Evolutionary conservation across 2,329 filamentous ascomycete species (phyloP), one percentile per base, ranked within the genome.

Genomic region (Phaeoacremonium minimum): DNA sequence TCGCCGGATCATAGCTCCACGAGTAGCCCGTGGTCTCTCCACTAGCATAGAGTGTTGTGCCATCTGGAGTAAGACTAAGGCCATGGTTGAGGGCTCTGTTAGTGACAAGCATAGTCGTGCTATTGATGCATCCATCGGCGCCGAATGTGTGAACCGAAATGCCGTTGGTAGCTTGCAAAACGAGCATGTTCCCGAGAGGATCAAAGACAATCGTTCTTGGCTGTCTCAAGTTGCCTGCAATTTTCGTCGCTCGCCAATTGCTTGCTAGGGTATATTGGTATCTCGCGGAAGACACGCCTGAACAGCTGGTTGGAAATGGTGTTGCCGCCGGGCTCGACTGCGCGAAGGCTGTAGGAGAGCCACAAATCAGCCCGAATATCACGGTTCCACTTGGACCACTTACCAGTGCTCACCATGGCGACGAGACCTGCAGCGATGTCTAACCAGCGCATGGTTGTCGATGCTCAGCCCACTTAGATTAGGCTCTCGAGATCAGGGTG

Each of bases 1-100:
- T 53, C 7, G 53, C 50, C 5, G 69, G 55, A 49, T 80, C 64
- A 47, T 83, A 83, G 28, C 57, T 54, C 69, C 74, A 81, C 6
- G 67, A 58, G 52, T 66, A 80, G 12, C 71, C 70, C n/a, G 54
- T 52, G 13, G 50, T 53, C 41, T 53, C 46, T 16, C 55, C 53
- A 33, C 55, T 57, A 19, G 57, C 58, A 35, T 58, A 60, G 11
- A 62, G 26, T 2, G 52, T 58, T 42, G 41, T 55, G 31, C 58
- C 54, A 28, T 59, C 57, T 3, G 57, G 56, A 1, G 52, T 55
- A 17, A 62, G 43, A 19, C 50, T 47, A n/a, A 63, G 49, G 9
- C 58, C 57, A 41, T 63, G 60, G 43, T 60, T 63, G 9, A 63
- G 52, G 22, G 43, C 40, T 9, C 45, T 41, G 18, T 48, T 51